These are phyloP conservation scores for Russula virescens DNA, from an alignment of 768 basidiomycete species.

Conservation along the genomic window DNA sequence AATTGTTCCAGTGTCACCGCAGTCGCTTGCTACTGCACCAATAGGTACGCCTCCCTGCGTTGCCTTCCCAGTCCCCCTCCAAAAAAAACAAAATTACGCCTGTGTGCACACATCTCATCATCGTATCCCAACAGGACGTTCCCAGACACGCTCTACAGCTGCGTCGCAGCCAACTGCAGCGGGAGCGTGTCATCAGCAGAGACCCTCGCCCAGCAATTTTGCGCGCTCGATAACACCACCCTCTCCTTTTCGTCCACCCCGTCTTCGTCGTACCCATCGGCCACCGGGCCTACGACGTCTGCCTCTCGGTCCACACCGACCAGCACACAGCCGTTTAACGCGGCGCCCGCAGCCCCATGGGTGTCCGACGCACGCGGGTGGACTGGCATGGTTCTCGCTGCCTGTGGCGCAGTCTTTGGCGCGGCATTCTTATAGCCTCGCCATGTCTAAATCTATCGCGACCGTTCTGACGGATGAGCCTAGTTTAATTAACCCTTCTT, in stretches of 20 bases:
- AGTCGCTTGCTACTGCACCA: conserved; percentile 46
- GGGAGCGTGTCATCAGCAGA: conserved; percentile 37
- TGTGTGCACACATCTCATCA: neutral
- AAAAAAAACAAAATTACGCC: neutral
- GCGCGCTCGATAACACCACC: conserved; percentile 35
- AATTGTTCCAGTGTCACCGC: conserved; percentile 43
- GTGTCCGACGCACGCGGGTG: conserved; percentile 1
- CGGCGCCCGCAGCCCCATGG: neutral
- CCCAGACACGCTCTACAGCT: conserved; percentile 34
- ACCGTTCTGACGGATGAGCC: neutral
- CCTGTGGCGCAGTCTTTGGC: conserved; percentile 10
- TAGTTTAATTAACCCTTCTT: neutral
- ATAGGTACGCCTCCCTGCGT: conserved; percentile 28
- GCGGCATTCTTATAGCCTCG: conserved; percentile 6
- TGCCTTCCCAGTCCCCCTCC: no score
- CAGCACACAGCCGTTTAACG: neutral
- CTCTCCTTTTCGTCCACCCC: conserved; percentile 36
- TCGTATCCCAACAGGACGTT: conserved; percentile 34
- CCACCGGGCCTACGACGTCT: no score
- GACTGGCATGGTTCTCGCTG: conserved; percentile 1
- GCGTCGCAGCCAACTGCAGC: conserved; percentile 36
- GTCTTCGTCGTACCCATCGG: neutral
- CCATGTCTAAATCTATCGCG: no score
- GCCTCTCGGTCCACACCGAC: no score
- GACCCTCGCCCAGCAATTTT: conserved; percentile 44